A percentile compares a stretch with the other conserved stretches of the same genome.
These are phyloP conservation scores for Rhodotorula sp. DNA, from an alignment of 1,284 basidiomycete species.

Conservation along the genomic window DNA sequence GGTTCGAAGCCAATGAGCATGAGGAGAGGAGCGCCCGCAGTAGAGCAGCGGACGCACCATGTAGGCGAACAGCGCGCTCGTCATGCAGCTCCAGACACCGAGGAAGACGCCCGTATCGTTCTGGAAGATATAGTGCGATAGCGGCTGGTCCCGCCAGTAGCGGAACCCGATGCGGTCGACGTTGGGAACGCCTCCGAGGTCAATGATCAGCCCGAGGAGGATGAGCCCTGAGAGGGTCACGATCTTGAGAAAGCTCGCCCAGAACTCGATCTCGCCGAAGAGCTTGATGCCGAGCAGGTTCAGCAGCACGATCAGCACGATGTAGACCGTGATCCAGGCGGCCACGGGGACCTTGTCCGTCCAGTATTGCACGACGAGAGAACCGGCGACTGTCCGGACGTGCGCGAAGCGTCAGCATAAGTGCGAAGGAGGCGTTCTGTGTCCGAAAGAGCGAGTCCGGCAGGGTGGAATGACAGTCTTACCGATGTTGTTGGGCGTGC, in stretches of 20 bases:
- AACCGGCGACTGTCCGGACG: slow-evolving; percentile 42
- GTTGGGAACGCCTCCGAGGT: slow-evolving; percentile 69
- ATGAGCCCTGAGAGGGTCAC: slow-evolving; percentile 19
- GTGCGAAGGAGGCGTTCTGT: too few species aligned
- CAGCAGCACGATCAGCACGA: slow-evolving; percentile 49
- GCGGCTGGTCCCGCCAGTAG: slow-evolving; percentile 72
- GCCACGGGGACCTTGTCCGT: slow-evolving; percentile 21
- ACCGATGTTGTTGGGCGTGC: background rate
- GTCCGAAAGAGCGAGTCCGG: too few species aligned
- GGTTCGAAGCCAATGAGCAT: too few species aligned
- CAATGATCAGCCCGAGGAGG: slow-evolving; percentile 63
- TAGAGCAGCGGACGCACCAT: background rate
- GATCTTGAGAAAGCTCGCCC: slow-evolving; percentile 46
- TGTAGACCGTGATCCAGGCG: slow-evolving; percentile 53
- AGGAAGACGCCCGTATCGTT: slow-evolving; percentile 51
- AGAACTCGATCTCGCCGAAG: slow-evolving; percentile 64
- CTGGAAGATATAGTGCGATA: slow-evolving; percentile 52
- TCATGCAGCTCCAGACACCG: slow-evolving; percentile 49
- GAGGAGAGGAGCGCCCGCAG: too few species aligned
- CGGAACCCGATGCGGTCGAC: slow-evolving; percentile 66
- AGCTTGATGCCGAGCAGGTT: slow-evolving; percentile 52
- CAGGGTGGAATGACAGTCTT: background rate
- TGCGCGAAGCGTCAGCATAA: slow-evolving; percentile 6
- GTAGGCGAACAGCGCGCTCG: slow-evolving; percentile 51
- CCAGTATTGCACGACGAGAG: slow-evolving; percentile 45